Percentiles rank a stretch among this genome's conserved stretches.
These are phyloP conservation scores for Ustilaginoidea virens DNA, from an alignment of 2,329 filamentous ascomycete species.

Conservation along the genomic window DNA sequence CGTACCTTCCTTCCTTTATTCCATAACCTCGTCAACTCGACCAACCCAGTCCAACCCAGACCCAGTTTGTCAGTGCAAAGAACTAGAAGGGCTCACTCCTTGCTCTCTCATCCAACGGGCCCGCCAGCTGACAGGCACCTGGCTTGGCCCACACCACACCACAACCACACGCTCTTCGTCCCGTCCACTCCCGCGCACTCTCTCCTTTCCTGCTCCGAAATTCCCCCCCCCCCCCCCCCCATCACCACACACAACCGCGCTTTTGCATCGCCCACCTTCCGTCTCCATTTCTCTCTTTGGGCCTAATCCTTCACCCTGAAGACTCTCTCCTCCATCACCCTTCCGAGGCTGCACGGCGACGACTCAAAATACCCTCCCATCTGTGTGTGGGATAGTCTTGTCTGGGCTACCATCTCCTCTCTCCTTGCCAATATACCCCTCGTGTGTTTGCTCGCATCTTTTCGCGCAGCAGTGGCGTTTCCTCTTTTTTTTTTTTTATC, in stretches of 20 bases:
- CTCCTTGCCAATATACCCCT: conserved; percentile 7
- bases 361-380: conserved; percentile 1
- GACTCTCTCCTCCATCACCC: conserved; percentile 1
- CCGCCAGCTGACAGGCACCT: conserved; percentile 4
- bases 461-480: conserved; percentile 5
- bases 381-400: conserved; percentile 1
- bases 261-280: conserved; percentile 7
- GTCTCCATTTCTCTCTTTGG: conserved; percentile 5
- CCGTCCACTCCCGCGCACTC: conserved; percentile 6
- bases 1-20: no score
- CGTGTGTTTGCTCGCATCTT: conserved; percentile 5
- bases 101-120: background rate
- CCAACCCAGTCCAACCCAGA: no score
- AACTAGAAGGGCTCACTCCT: no score
- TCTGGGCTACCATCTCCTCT: conserved; percentile 1
- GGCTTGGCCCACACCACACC: conserved; percentile 3
- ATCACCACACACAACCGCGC: conserved; percentile 6
- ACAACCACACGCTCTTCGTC: conserved; percentile 4
- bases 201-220: conserved; percentile 9
- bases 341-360: conserved; percentile 2
- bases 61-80: no score
- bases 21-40: no score
- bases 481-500: conserved; percentile 3
- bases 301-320: conserved; percentile 2
- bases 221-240: conserved; percentile 7